Percentiles rank a stretch among this genome's conserved stretches.
Conservation (phyloP, 2,329 filamentous ascomycete genomes). For the Arthrobotrys sphaeroides region DNA sequence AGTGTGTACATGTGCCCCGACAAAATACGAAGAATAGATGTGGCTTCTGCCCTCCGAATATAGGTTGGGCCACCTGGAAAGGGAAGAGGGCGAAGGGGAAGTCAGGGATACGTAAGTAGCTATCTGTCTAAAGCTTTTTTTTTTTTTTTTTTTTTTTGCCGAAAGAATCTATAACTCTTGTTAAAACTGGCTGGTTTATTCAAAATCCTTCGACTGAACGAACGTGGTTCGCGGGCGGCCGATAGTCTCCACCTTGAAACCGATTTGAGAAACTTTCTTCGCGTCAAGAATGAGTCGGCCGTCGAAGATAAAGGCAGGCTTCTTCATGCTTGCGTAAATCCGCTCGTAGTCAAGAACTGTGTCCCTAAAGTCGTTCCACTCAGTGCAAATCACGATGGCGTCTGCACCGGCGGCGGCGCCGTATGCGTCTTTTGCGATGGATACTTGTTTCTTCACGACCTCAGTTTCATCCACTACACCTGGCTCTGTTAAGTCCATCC, state of each 20-base stretch:
- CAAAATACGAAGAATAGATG: no score
- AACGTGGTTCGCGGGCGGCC: conserved; percentile 55
- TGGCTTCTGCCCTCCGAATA: no score
- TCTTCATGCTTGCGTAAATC: conserved; percentile 63
- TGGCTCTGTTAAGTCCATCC: conserved; percentile 58
- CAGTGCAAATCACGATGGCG: conserved; percentile 66
- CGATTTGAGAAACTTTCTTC: conserved; percentile 57
- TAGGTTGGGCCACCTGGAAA: no score
- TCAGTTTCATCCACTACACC: conserved; percentile 59
- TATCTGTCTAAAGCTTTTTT: not conserved
- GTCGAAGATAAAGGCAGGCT: conserved; percentile 66
- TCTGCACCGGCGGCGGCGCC: conserved; percentile 63
- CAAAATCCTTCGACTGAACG: conserved; percentile 42
- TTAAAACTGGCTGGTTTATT: not conserved
- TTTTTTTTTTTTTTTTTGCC: no score
- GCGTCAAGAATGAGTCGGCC: conserved; percentile 61
- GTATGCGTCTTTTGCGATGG: conserved; percentile 63
- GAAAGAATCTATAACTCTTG: not conserved
- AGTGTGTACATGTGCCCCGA: no score
- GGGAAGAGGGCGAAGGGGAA: no score
- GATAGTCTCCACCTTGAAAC: conserved; percentile 59
- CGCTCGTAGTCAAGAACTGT: conserved; percentile 64
- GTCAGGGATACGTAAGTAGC: no score
- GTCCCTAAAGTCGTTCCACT: conserved; percentile 66
- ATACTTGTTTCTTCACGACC: conserved; percentile 60